Evolutionary conservation across 768 basidiomycete genomes (phyloP).

Genomic region (Amanita thiersii): DNA sequence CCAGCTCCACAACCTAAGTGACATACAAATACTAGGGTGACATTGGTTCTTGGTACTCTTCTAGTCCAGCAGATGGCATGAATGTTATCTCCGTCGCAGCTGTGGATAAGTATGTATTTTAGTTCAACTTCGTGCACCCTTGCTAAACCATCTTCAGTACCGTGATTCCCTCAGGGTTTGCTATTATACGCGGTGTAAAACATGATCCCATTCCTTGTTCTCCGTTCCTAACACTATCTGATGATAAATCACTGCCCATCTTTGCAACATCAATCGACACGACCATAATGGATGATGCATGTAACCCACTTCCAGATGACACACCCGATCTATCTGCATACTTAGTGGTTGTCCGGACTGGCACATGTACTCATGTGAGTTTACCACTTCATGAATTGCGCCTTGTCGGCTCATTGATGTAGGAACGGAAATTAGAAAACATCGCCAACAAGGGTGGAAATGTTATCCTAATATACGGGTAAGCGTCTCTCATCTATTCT

Average conservation of each 20-base stretch:
- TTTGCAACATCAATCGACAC: conserved; percentile 54
- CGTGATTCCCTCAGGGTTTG: conserved; percentile 48
- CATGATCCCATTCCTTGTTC: conserved; percentile 50
- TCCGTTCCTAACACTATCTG: conserved; percentile 35
- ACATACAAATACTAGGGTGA: too few relatives aligned
- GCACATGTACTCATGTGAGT: conserved; percentile 47
- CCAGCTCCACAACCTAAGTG: too few relatives aligned
- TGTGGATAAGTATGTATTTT: conserved; percentile 37
- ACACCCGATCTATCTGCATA: conserved; percentile 47
- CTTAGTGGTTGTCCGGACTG: conserved; percentile 50
- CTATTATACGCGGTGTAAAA: conserved; percentile 38
- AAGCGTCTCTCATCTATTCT: conserved; percentile 17
- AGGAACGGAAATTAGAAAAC: conserved; percentile 46
- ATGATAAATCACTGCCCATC: conserved; percentile 39
- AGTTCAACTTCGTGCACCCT: background rate
- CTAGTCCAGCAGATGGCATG: conserved; percentile 41
- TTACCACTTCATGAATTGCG: background rate
- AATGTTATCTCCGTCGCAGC: conserved; percentile 52
- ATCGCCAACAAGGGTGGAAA: conserved; percentile 46
- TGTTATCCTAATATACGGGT: conserved; percentile 48
- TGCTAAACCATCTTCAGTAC: conserved; percentile 24
- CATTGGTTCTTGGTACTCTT: conserved; percentile 56
- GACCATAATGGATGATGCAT: conserved; percentile 48
- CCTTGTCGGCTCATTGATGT: background rate
- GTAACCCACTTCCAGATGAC: conserved; percentile 41